Percentiles rank a stretch among this genome's conserved stretches.
Conservation (phyloP, 805 yeast genomes). For the Lipomyces yamadae region DNA sequence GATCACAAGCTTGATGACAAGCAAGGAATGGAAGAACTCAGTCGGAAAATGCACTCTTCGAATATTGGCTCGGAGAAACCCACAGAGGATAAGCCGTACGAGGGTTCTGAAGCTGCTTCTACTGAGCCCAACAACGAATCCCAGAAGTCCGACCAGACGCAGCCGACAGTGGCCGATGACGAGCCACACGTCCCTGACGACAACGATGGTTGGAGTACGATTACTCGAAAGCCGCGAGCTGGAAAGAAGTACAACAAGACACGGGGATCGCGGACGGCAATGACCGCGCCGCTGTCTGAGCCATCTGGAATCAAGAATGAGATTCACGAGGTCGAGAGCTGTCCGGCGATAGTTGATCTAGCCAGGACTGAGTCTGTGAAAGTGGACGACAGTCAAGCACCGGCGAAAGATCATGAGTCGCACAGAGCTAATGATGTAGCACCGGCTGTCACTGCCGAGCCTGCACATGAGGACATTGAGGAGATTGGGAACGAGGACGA, state of each 20-base stretch:
- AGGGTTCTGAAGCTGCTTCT: not conserved
- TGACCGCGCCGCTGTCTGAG: not conserved
- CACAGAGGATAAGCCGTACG: conserved; percentile 22
- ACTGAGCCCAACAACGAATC: not conserved
- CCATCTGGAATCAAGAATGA: not conserved
- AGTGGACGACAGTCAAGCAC: not conserved
- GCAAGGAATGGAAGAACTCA: conserved; percentile 6
- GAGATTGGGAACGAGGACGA: conserved; percentile 14
- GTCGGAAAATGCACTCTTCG: conserved; percentile 19
- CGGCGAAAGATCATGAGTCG: not conserved
- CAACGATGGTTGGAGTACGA: conserved; percentile 35
- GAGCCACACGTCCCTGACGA: not conserved
- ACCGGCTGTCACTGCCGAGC: conserved; percentile 25
- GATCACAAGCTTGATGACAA: not conserved
- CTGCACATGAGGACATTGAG: conserved; percentile 28
- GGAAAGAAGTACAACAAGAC: conserved; percentile 13
- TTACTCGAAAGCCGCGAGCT: conserved; percentile 23
- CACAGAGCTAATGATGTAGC: conserved; percentile 8
- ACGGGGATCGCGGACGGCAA: not conserved
- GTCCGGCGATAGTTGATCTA: not conserved
- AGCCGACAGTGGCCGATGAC: not conserved
- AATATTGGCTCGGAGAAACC: conserved; percentile 20
- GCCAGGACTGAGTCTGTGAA: not conserved
- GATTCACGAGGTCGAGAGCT: not conserved
- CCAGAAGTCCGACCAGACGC: conserved; percentile 25